Percentiles rank a stretch among this genome's conserved stretches.
Evolutionary conservation across 257 asterid genomes (phyloP).

Genomic region (Jasminum sambac): DNA sequence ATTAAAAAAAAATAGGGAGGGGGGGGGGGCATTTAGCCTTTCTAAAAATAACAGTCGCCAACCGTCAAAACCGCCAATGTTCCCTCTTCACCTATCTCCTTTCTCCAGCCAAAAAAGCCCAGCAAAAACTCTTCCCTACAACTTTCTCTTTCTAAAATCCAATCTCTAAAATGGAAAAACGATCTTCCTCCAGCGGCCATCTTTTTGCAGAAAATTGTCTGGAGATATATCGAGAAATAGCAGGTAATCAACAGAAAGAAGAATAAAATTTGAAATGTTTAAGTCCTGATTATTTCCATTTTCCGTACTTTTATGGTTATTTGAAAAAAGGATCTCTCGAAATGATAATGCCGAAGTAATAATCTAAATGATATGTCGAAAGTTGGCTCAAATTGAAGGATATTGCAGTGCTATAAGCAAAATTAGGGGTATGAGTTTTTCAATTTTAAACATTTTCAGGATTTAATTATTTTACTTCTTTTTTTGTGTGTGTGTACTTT

Average conservation of each 20-base stretch:
- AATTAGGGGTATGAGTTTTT: too few relatives aligned
- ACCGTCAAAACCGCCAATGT: constrained; percentile 72
- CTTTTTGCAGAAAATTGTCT: background rate
- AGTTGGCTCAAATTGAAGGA: background rate
- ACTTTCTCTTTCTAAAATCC: constrained; percentile 19
- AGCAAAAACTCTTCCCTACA: background rate
- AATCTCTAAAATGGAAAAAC: constrained; percentile 13
- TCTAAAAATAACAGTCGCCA: constrained; percentile 31
- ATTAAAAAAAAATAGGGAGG: too few relatives aligned
- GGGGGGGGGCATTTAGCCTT: too few relatives aligned
- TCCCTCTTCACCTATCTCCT: constrained; percentile 59
- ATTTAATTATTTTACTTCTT: background rate
- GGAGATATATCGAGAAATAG: background rate
- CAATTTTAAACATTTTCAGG: too few relatives aligned
- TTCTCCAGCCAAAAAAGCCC: constrained; percentile 2
- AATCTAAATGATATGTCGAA: background rate
- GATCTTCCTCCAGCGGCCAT: background rate
- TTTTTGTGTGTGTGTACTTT: background rate
- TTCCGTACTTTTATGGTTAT: background rate
- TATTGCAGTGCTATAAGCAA: background rate
- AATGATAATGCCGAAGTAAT: background rate
- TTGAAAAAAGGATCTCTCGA: background rate
- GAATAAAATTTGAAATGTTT: background rate
- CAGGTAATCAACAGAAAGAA: background rate
- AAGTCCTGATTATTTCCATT: background rate